Evolutionary conservation across 2,329 filamentous ascomycete species (phyloP).

Genomic region (Bipolaris sorokiniana): DNA sequence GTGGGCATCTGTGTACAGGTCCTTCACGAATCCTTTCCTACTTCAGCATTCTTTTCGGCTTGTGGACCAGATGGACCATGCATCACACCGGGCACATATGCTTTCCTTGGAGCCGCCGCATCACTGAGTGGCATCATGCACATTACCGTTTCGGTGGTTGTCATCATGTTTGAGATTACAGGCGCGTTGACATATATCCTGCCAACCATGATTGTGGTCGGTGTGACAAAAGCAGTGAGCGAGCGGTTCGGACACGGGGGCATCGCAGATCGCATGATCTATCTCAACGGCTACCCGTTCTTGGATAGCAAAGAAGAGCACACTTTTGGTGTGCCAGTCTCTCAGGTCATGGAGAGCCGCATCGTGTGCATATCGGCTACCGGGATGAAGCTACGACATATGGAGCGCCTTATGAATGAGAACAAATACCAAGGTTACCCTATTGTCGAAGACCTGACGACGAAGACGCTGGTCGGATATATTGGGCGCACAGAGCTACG

Average conservation of each 20-base stretch:
- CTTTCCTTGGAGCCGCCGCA: slow-evolving; percentile 89
- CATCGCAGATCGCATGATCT: slow-evolving; percentile 98
- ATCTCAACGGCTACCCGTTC: slow-evolving; percentile 97
- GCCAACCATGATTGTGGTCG: slow-evolving; percentile 98
- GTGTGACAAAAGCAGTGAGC: slow-evolving; percentile 91
- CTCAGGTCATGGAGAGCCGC: slow-evolving; percentile 82
- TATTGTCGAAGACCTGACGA: slow-evolving; percentile 75
- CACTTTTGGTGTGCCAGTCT: slow-evolving; percentile 93
- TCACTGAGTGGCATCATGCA: slow-evolving; percentile 97
- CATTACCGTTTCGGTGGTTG: slow-evolving; percentile 92
- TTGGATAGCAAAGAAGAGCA: slow-evolving; percentile 97
- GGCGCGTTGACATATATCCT: slow-evolving; percentile 97
- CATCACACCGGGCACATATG: slow-evolving; percentile 96
- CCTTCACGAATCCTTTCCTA: slow-evolving; percentile 81
- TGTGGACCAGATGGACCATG: slow-evolving; percentile 92
- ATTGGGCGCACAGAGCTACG: slow-evolving; percentile 90
- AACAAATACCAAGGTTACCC: slow-evolving; percentile 93
- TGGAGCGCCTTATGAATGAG: slow-evolving; percentile 77
- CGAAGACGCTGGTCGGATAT: slow-evolving; percentile 82
- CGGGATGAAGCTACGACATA: slow-evolving; percentile 75
- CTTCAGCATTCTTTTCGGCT: slow-evolving; percentile 82
- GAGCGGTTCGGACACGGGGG: slow-evolving; percentile 94
- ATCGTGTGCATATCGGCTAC: slow-evolving; percentile 75
- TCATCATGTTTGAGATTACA: slow-evolving; percentile 99
- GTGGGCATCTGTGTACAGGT: slow-evolving; percentile 94